phyloP scores from a whole-genome alignment of 1,284 basidiomycete genomes.

The Papiliotrema nemorosa region DNA sequence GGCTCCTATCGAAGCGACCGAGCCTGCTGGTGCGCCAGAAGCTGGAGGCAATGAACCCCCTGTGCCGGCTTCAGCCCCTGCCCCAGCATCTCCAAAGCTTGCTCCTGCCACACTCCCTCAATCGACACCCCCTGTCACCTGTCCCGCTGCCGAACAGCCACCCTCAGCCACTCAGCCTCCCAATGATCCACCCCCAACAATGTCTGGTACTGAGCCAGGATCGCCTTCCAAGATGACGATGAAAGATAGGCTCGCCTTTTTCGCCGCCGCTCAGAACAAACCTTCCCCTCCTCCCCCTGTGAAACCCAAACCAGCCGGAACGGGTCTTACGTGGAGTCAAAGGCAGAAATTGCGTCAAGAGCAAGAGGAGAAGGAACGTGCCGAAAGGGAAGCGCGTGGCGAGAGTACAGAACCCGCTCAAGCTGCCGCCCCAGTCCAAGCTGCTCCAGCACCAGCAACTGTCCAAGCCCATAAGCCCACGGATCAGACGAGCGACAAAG shows the following conservation, averaged over 20 bases:
- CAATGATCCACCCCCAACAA: conserved; percentile 10
- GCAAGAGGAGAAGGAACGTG: conserved; percentile 44
- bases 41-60: conserved; percentile 1
- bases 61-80: conserved; percentile 12
- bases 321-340: conserved; percentile 54
- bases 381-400: conserved; percentile 19
- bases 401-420: conserved; percentile 12
- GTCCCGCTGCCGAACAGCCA: conserved; percentile 34
- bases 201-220: conserved; percentile 7
- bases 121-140: conserved; percentile 51
- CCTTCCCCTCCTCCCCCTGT: conserved; percentile 54
- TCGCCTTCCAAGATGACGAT: conserved; percentile 37
- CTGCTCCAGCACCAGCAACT: conserved; percentile 12
- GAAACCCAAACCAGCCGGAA: conserved; percentile 61
- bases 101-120: conserved; percentile 16
- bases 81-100: conserved; percentile 24
- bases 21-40: conserved; percentile 1
- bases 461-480: conserved; percentile 5
- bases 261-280: conserved; percentile 41
- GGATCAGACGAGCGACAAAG: conserved; percentile 19
- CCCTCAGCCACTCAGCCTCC: conserved; percentile 7
- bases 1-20: conserved; percentile 1
- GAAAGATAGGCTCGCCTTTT: conserved; percentile 50
- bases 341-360: conserved; percentile 47
- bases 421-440: conserved; percentile 12